A percentile compares a stretch with the other conserved stretches of the same genome.
Conservation (phyloP, 2,329 filamentous ascomycete genomes). For the Fusarium sp. region DNA sequence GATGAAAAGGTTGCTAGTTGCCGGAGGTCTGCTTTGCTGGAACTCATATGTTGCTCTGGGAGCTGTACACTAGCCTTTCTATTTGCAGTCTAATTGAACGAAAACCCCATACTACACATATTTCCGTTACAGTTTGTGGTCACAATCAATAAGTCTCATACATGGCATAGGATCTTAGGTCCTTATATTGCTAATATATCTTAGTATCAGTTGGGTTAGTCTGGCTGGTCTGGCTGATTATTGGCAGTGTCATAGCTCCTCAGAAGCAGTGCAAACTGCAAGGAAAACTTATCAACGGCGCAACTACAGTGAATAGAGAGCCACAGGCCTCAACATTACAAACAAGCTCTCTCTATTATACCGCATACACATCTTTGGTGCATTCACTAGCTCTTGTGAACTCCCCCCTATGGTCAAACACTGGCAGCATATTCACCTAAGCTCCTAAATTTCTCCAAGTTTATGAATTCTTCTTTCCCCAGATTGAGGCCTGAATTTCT, state of each 20-base stretch:
- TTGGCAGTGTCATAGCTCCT: slow-evolving; percentile 1
- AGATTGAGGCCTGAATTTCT: not conserved
- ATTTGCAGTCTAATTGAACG: slow-evolving; percentile 3
- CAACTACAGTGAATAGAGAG: not conserved
- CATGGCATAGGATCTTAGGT: not conserved
- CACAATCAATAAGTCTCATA: not conserved
- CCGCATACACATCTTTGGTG: not conserved
- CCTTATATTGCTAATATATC: not conserved
- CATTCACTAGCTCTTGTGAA: not conserved
- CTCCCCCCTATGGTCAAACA: not conserved
- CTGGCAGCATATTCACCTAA: not conserved
- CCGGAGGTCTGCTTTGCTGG: slow-evolving; percentile 1
- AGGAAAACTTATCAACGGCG: not conserved
- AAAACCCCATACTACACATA: not conserved
- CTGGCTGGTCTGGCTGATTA: not conserved
- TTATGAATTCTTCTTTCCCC: not conserved
- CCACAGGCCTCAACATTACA: not conserved
- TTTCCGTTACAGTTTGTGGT: not conserved
- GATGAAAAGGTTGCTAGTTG: slow-evolving; percentile 4
- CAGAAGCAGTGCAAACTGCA: not conserved
- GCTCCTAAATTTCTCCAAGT: not conserved
- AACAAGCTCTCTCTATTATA: not conserved
- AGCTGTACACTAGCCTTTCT: slow-evolving; percentile 23
- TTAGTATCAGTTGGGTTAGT: not conserved
- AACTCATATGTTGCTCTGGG: slow-evolving; percentile 4